Base-by-base conservation (phyloP, 768 basidiomycete genomes). In the Panaeolus papilionaceus region DNA sequence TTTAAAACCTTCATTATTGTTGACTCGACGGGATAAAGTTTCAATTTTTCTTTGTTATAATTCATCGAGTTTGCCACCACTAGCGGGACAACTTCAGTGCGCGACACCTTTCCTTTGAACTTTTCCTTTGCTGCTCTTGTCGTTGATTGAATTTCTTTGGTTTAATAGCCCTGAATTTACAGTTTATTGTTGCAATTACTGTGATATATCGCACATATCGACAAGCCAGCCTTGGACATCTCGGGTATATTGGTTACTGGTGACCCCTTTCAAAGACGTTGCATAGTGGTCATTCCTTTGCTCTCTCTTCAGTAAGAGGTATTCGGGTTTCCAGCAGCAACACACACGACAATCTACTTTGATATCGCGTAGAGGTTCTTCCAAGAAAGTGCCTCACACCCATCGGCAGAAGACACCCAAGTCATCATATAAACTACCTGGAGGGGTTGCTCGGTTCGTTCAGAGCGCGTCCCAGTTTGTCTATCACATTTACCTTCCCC, bases 371-470 rank as follows among this genome's bases (percentile, higher is more conserved):
- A 26, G 39, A 26, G 33, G 37, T 66, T 20, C 28, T 61, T 16
- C 65, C 11, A 38, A 33, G 33, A 18, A 58, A 38, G 6, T 14
- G 40, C 11, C 23, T 42, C 16, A 28, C 39, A 12, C 12, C 37
- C 0, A n/a, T 9, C n/a, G 3, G 26, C 64, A 16, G 28, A 33
- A 20, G 63, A 45, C 44, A 12, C 14, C 49, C 11, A 71, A 38
- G 63, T 62, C 66, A 62, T 49, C 66, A 44, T 14, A 40, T 66
- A 26, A 11, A 47, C 40, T 38, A 47, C 61, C 16, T 66, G 45
- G 23, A 33, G 62, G 51, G 37, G 42, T 62, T 62, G 66, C 42
- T 62, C 38, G 61, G 45, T 54, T 63, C 66, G 62, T 49, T 61
- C 63, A 67, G 51, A 62, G 61, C 61, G 44, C 44, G 38, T 39